Percentiles rank a stretch among this genome's conserved stretches.
phyloP scores from a whole-genome alignment of 1,284 basidiomycete species.

The Porogramme epimiltina region DNA sequence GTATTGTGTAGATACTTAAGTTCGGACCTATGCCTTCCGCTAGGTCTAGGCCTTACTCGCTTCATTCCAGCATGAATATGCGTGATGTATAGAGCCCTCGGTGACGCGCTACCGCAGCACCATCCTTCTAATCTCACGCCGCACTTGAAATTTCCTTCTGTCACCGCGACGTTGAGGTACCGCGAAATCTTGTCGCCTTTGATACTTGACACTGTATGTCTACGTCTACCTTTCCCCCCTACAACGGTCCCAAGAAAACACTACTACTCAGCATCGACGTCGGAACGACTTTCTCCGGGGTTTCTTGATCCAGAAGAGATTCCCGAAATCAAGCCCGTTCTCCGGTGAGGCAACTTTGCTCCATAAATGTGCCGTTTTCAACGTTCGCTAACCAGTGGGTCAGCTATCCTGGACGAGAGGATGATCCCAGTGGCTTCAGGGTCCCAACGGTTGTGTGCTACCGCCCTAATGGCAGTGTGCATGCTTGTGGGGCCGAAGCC shows the following conservation, averaged over 20 bases:
- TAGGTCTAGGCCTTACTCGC: too few species aligned
- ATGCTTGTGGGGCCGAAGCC: slow-evolving; percentile 36
- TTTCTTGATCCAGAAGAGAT: slow-evolving; percentile 50
- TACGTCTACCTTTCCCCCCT: slow-evolving; percentile 4
- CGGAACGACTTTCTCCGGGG: slow-evolving; percentile 54
- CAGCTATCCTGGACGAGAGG: slow-evolving; percentile 46
- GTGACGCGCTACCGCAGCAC: too few species aligned
- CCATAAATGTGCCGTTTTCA: neutral
- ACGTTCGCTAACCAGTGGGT: neutral
- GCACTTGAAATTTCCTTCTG: too few species aligned
- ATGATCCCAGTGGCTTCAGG: slow-evolving; percentile 24
- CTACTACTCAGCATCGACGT: slow-evolving; percentile 52
- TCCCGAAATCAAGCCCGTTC: slow-evolving; percentile 35
- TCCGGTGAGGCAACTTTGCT: neutral
- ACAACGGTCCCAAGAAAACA: slow-evolving; percentile 29
- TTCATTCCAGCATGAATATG: too few species aligned
- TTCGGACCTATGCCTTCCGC: too few species aligned
- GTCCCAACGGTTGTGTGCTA: slow-evolving; percentile 60
- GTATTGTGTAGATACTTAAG: too few species aligned
- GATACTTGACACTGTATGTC: too few species aligned
- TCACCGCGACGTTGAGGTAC: too few species aligned
- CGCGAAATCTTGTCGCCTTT: too few species aligned
- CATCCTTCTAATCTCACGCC: too few species aligned
- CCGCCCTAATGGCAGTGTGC: slow-evolving; percentile 29
- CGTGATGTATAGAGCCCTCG: too few species aligned